These are phyloP conservation scores for Aotearoamyces nothofagi DNA, from an alignment of 2,329 filamentous ascomycete genomes.

Conservation along the genomic window DNA sequence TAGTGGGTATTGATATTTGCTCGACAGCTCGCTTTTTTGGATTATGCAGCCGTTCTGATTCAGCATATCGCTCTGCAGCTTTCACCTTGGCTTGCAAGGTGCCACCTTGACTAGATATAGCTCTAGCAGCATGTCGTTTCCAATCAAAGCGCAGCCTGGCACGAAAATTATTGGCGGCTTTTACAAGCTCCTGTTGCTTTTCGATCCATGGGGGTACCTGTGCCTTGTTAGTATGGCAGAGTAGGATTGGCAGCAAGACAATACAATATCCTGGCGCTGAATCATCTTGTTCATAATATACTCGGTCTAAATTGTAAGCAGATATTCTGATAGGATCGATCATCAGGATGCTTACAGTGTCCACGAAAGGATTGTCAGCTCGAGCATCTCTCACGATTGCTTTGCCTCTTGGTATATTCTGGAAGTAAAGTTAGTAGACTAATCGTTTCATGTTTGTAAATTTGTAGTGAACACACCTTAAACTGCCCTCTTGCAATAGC, in stretches of 20 bases:
- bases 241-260: too few species aligned
- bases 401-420: slow-evolving; percentile 66
- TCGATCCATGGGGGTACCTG: slow-evolving; percentile 98
- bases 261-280: slow-evolving; percentile 84
- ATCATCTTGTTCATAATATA: slow-evolving; percentile 99
- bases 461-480: slow-evolving; percentile 20
- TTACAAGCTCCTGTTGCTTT: slow-evolving; percentile 82
- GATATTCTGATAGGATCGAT: too few species aligned
- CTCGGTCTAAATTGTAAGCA: slow-evolving; percentile 45
- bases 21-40: slow-evolving; percentile 33
- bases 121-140: slow-evolving; percentile 65
- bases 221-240: too few species aligned
- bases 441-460: too few species aligned
- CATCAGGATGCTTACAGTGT: slow-evolving; percentile 42
- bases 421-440: too few species aligned
- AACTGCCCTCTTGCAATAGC: slow-evolving; percentile 89
- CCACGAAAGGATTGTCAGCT: slow-evolving; percentile 76
- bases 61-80: slow-evolving; percentile 58
- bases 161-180: slow-evolving; percentile 55
- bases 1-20: slow-evolving; percentile 30
- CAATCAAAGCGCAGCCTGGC: slow-evolving; percentile 65
- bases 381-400: slow-evolving; percentile 69
- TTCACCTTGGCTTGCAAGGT: slow-evolving; percentile 57
- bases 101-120: slow-evolving; percentile 66
- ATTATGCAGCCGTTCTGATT: slow-evolving; percentile 54